Evolutionary conservation across 1,284 basidiomycete genomes (phyloP), one percentile per base, ranked within the genome.

Genomic region (Anthracocystis walkeri): DNA sequence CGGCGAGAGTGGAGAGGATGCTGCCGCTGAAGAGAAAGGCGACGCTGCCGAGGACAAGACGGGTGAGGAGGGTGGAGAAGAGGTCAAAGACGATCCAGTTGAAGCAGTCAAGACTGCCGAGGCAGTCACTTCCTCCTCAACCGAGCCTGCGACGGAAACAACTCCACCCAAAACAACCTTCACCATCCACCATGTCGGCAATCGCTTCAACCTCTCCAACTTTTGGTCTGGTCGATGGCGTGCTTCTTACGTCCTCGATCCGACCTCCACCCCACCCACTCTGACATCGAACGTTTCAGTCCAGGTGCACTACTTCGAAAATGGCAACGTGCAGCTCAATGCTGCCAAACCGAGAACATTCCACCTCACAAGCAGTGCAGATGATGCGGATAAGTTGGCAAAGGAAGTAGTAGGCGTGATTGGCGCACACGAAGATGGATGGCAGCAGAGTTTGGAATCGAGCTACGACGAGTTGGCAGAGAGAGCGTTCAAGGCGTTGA

Each of bases 251-350:
- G 54, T 57, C 1, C 57, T 79, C 31, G 72, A 82, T 49, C 53
- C 67, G 0, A 14, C 41, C n/a, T 23, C 63, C 8, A 27, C 56
- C 3, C 56, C 56, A 10, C 29, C 23, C 2, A 53, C 64, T 0
- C 51, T 76, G 11, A 59, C 62, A 1, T 44, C 51, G 6, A 45
- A 56, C 7, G 62, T 84, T 25, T 58, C 58, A 0, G 58, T 85
- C 0, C 77, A 81, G 23, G 76, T 83, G 14, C 84, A 85, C 73
- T 85, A 85, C 70, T 85, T 82, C 64, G 84, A 85, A 54, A 82
- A 84, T 49, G 84, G 84, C 23, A 85, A 85, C 41, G 84, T 85
- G 1, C 84, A 85, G 51, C 66, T 84, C 27, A 70, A 81, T 44
- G 65, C 75, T 4, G 46, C 62, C 10, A 66, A 64, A 21, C 58